phyloP scores from a whole-genome alignment of 2,329 filamentous ascomycete genomes.

The Trichoderma simmonsii region DNA sequence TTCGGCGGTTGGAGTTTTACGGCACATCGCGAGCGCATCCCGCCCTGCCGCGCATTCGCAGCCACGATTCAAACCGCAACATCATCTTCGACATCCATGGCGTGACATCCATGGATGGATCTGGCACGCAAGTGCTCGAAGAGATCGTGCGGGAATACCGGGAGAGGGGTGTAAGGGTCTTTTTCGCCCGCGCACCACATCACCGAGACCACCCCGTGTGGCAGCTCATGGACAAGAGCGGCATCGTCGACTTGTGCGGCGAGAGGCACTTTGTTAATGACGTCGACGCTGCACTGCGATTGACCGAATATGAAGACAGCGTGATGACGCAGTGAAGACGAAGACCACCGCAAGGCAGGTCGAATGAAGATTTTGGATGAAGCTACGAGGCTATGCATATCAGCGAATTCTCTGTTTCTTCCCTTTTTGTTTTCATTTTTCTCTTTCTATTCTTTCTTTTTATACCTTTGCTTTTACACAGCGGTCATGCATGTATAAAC shows the following conservation, averaged over 20 bases:
- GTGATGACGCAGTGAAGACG: conserved; percentile 20
- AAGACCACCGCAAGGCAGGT: not conserved
- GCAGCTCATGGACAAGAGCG: conserved; percentile 69
- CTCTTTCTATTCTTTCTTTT: not conserved
- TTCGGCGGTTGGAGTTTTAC: conserved; percentile 82
- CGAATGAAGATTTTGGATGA: not conserved
- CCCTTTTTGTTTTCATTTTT: not conserved
- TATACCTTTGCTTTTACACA: conserved; percentile 1
- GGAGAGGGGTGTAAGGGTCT: conserved; percentile 72
- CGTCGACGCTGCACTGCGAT: conserved; percentile 77
- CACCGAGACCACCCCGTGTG: conserved; percentile 57
- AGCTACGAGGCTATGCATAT: not conserved
- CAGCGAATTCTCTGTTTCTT: not conserved
- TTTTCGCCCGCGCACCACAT: conserved; percentile 61
- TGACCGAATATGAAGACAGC: conserved; percentile 70
- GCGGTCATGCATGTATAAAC: conserved; percentile 13
- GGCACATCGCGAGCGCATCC: conserved; percentile 84
- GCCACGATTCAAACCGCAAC: conserved; percentile 80
- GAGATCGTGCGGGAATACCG: conserved; percentile 84
- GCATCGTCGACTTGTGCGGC: conserved; percentile 80
- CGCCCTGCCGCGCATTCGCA: conserved; percentile 74
- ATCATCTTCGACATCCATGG: conserved; percentile 97
- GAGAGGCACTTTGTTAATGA: conserved; percentile 73
- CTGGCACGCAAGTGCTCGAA: conserved; percentile 82
- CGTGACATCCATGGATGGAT: conserved; percentile 92